Conservation (phyloP, 2,329 filamentous ascomycete species). For the Myrmaecium sp. region DNA sequence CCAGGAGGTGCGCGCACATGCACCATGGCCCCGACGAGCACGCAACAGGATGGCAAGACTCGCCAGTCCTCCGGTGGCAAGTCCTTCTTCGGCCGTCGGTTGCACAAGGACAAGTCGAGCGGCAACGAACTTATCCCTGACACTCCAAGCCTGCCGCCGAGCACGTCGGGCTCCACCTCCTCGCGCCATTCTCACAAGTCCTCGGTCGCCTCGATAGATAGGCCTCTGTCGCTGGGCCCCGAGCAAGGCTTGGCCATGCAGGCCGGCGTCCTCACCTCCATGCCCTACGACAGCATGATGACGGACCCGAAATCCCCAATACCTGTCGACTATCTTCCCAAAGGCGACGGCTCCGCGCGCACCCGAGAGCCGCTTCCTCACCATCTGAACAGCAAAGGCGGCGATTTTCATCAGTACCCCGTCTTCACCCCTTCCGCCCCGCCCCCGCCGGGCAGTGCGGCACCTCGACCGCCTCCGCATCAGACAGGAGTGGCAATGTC, state of each 20-base stretch:
- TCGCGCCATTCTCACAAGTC: slow-evolving; percentile 49
- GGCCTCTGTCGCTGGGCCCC: slow-evolving; percentile 44
- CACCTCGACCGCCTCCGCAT: slow-evolving; percentile 43
- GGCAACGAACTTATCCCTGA: slow-evolving; percentile 39
- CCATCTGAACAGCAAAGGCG: slow-evolving; percentile 60
- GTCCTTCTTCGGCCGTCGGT: slow-evolving; percentile 71
- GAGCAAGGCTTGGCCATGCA: slow-evolving; percentile 49
- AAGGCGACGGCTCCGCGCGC: slow-evolving; percentile 40
- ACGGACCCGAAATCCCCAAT: slow-evolving; percentile 53
- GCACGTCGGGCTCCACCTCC: slow-evolving; percentile 46
- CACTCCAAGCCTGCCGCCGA: slow-evolving; percentile 44
- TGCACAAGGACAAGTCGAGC: slow-evolving; percentile 58
- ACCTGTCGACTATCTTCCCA: slow-evolving; percentile 55
- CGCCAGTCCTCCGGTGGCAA: slow-evolving; percentile 67
- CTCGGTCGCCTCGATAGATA: slow-evolving; percentile 46
- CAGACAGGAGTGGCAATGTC: slow-evolving; percentile 44
- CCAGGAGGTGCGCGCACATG: too few relatives aligned
- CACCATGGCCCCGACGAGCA: too few relatives aligned
- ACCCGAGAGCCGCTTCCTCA: slow-evolving; percentile 59
- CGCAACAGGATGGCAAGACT: slow-evolving; percentile 51
- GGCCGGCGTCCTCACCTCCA: slow-evolving; percentile 70
- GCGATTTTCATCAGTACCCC: slow-evolving; percentile 83
- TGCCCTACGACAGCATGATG: slow-evolving; percentile 62
- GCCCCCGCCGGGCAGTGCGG: slow-evolving; percentile 34
- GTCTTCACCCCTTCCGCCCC: slow-evolving; percentile 42